These are phyloP conservation scores for Arthrobotrys sphaeroides DNA, from an alignment of 2,329 filamentous ascomycete species.

Conservation along the genomic window DNA sequence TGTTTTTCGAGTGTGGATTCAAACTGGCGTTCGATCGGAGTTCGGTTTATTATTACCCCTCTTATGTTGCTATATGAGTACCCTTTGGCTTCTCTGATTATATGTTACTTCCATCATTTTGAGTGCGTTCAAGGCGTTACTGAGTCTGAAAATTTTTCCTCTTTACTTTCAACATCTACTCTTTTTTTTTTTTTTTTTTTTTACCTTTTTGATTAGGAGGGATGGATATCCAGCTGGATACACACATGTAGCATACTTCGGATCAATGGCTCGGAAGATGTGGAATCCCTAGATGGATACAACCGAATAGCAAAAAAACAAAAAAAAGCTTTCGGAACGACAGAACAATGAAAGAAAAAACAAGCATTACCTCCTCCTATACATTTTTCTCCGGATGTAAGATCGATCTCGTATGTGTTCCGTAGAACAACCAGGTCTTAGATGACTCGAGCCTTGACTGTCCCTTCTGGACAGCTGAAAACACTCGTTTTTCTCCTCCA, in stretches of 20 bases:
- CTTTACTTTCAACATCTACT: neutral
- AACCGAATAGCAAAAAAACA: conserved; percentile 10
- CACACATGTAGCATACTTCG: conserved; percentile 20
- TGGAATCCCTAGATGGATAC: conserved; percentile 15
- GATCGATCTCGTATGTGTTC: neutral
- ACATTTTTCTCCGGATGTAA: neutral
- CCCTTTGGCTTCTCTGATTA: conserved; percentile 2
- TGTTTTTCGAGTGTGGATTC: conserved; percentile 2
- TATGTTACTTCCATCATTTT: conserved; percentile 42
- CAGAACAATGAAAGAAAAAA: conserved; percentile 18
- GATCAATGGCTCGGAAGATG: conserved; percentile 14
- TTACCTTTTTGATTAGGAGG: conserved; percentile 2
- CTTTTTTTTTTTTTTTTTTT: conserved; percentile 21
- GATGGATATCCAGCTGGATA: conserved; percentile 12
- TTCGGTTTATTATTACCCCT: conserved; percentile 34
- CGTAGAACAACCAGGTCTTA: neutral
- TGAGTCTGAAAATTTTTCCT: conserved; percentile 9
- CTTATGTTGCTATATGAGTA: conserved; percentile 17
- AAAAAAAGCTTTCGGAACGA: conserved; percentile 2
- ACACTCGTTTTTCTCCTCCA: neutral
- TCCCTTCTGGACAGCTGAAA: neutral
- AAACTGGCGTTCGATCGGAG: conserved; percentile 41
- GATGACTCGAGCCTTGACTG: conserved; percentile 6
- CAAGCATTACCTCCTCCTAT: conserved; percentile 2
- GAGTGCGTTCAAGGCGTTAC: conserved; percentile 50